Evolutionary conservation across 2,329 filamentous ascomycete genomes (phyloP), one percentile per base, ranked within the genome.

Genomic region (Acarospora socialis): DNA sequence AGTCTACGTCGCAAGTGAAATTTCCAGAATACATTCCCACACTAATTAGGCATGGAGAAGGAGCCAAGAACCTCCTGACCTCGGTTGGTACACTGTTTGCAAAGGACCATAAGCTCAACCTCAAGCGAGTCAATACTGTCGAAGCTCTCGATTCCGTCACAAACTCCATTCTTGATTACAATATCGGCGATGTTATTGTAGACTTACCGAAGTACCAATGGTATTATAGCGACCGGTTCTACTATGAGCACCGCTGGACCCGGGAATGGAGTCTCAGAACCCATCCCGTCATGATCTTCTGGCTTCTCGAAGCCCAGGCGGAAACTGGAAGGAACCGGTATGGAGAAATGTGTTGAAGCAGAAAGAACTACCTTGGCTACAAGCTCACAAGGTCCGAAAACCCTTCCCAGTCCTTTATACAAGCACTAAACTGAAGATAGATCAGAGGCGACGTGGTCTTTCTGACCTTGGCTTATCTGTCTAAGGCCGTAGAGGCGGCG

Each of bases 281-380:
- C 4, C 23, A 16, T 18, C 22, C 27, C 14, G 28, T 8, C 36
- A 38, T 26, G 36, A 38, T 17, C 22, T 38, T 21, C 21, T 38
- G 5, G 36, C 32, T n/a, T 17, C 28, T 21, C 27, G 14, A 18
- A 27, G 18, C 5, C 17, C 28, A 7, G 36, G 28, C 12, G 18
- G 14, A 9, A 22, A 21, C 14, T 8, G 20, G 7, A 7, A 18
- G 5, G 44, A 45, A 15, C 45, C 43, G 13, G 34, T 33, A 1
- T 55, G 52, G 52, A 27, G 51, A 14, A 52, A 53, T 22, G 26
- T 46, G 10, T 29, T 55, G 1, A 42, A 41, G 7, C 22, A 43
- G 1, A 39, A 34, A 4, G 48, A 54, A 8, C 31, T 40, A 2
- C 47, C 49, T 4, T 55, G 53, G 53, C 29, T 54, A 5, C 17